phyloP scores from a whole-genome alignment of 192 early-diverging fungal species.

The Coemansia sp. region DNA sequence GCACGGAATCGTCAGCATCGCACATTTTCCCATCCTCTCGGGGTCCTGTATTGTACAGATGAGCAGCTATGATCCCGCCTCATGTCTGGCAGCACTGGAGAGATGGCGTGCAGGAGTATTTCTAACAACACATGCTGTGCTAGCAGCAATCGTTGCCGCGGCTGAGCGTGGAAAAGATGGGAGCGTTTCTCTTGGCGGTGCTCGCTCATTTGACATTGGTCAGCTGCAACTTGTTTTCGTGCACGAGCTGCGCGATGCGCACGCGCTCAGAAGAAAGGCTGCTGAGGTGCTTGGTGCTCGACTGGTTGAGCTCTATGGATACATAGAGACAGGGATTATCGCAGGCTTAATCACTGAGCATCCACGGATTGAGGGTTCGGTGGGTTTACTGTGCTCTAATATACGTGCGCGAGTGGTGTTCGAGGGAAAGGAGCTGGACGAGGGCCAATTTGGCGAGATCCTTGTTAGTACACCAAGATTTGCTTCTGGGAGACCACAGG shows the following conservation, averaged over 20 bases:
- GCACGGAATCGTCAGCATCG: slow-evolving; percentile 43
- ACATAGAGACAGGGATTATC: slow-evolving; percentile 44
- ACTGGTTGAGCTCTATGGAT: slow-evolving; percentile 50
- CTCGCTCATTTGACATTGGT: slow-evolving; percentile 21
- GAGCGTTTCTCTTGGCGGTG: slow-evolving; percentile 7
- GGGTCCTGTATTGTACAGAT: slow-evolving; percentile 46
- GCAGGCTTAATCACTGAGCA: slow-evolving; percentile 49
- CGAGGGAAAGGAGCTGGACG: slow-evolving; percentile 32
- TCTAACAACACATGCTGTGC: slow-evolving; percentile 26
- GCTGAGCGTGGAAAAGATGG: slow-evolving; percentile 18
- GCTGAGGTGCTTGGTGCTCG: slow-evolving; percentile 29
- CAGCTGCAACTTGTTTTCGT: slow-evolving; percentile 32
- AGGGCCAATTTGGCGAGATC: slow-evolving; percentile 46
- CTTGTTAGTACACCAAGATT: slow-evolving; percentile 43
- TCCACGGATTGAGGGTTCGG: slow-evolving; percentile 39
- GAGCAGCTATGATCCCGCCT: slow-evolving; percentile 13
- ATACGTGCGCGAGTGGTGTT: slow-evolving; percentile 38
- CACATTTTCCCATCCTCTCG: slow-evolving; percentile 47
- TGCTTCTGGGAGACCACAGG: not conserved
- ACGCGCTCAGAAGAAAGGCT: slow-evolving; percentile 22
- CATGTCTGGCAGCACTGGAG: slow-evolving; percentile 35
- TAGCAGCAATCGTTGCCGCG: slow-evolving; percentile 15
- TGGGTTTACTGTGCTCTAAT: slow-evolving; percentile 40
- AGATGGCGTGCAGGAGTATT: slow-evolving; percentile 29
- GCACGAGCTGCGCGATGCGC: slow-evolving; percentile 28